Evolutionary conservation across 2,329 filamentous ascomycete genomes (phyloP), one percentile per base, ranked within the genome.

Genomic region (Stachybotrys chartarum): DNA sequence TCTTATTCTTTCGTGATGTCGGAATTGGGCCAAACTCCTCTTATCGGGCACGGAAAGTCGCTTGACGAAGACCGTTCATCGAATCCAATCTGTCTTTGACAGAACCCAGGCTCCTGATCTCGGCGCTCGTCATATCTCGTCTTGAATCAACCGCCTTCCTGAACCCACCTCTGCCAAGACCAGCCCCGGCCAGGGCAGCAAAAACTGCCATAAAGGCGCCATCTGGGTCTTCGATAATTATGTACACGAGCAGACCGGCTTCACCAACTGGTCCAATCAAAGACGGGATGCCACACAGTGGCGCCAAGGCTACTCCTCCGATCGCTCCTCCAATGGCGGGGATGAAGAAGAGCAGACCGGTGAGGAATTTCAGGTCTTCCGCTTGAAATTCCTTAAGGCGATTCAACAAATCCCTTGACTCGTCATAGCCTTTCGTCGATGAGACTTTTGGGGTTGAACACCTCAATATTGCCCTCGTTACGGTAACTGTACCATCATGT

Each of bases 311-410:
- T 6, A 58, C 52, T 45, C 53, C 59, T 5, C 58, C 58, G 30
- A 75, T 58, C 1, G 74, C 75, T 57, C 78, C 75, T 50, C 77
- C 78, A 12, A 79, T 58, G 57, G 80, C 75, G 18, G 79, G 79
- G 32, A 81, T 68, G 31, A 81, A 67, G 45, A 78, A 76, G 53
- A 82, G 68, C 49, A 76, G 42, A 53, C 76, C 75, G 55, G 75
- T 72, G 52, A 80, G 59, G 35, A 75, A 66, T 44, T 53, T 57
- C 49, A 63, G 51, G 10, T 48, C 46, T 7, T 24, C n/a, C 14
- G 7, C 48, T n/a, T 30, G 48, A 16, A 50, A 30, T 35, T 17
- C 11, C 32, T 54, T 56, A n/a, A 56, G 49, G 14, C 35, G 51
- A 6, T 31, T 24, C 30, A 50, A 18, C 7, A 50, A 18, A 31